Evolutionary conservation across 768 basidiomycete species (phyloP).

Genomic region (Leccinum truebloodii): DNA sequence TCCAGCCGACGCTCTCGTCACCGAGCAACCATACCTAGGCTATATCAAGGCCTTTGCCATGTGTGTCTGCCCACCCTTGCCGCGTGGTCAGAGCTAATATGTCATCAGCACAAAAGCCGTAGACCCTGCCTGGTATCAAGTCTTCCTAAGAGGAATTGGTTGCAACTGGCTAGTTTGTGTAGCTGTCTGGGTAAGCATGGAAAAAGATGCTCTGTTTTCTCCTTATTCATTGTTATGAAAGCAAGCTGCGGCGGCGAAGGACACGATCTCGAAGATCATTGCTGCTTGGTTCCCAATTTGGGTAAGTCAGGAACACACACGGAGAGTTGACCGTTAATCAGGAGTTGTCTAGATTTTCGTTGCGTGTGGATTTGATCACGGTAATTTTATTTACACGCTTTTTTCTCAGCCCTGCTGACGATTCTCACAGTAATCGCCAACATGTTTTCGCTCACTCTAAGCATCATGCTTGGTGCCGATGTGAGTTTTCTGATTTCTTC

Average conservation of each 20-base stretch:
- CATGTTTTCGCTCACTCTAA: slow-evolving; percentile 72
- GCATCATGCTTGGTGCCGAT: slow-evolving; percentile 69
- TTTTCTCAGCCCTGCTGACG: background rate
- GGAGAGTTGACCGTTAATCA: background rate
- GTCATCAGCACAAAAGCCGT: slow-evolving; percentile 55
- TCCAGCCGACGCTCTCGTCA: slow-evolving; percentile 61
- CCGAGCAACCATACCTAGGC: slow-evolving; percentile 53
- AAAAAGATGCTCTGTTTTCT: background rate
- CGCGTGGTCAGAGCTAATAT: slow-evolving; percentile 3
- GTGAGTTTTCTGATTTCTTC: slow-evolving; percentile 40
- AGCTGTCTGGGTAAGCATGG: slow-evolving; percentile 54
- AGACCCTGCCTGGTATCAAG: slow-evolving; percentile 69
- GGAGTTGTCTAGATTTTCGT: slow-evolving; percentile 39
- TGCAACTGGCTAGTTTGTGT: slow-evolving; percentile 79
- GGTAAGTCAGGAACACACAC: slow-evolving; percentile 39
- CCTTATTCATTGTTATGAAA: slow-evolving; percentile 28
- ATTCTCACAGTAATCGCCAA: slow-evolving; percentile 59
- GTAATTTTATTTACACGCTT: slow-evolving; percentile 34
- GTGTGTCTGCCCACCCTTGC: slow-evolving; percentile 39
- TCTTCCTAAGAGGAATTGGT: slow-evolving; percentile 71
- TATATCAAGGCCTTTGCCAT: slow-evolving; percentile 57
- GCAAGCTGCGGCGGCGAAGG: slow-evolving; percentile 70
- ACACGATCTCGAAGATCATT: slow-evolving; percentile 70
- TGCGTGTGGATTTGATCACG: slow-evolving; percentile 70
- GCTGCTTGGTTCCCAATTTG: slow-evolving; percentile 76